Evolutionary conservation across 768 basidiomycete species (phyloP), one percentile per base, ranked within the genome.

Genomic region (Tricholoma flavovirens): DNA sequence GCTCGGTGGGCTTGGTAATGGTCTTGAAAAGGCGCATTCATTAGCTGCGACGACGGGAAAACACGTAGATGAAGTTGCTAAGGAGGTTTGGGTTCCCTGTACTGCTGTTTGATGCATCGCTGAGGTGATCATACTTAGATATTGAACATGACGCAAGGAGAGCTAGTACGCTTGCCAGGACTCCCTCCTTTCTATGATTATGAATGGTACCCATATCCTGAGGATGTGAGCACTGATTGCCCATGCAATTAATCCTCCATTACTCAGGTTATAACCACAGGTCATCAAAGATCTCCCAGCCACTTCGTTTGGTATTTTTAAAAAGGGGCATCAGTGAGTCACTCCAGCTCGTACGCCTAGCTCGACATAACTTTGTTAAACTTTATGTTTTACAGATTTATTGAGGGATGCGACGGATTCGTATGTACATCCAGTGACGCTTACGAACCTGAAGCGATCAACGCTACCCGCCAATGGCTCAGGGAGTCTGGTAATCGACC

Each of bases 131-230:
- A 32, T 35, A 19, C 1, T 36, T 43, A 69, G 67, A 40, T 67
- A 11, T 60, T 57, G 36, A 43, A 50, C 22, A 55, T 33, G 22
- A 59, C 55, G 0, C 54, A 64, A n/a, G 67, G 67, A 5, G 57
- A 17, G 1, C 12, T 67, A 3, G 32, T 67, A 17, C n/a, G 45
- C 9, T 45, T 66, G 14, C 54, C 63, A 19, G 67, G 67, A 4
- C 43, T 68, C 21, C 66, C 62, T 3, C 50, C 62, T 22, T 59
- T 65, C 56, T 62, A 64, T 43, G 64, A 65, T 48, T 57, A 65
- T 45, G 66, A 64, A 38, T 59, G 59, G 24, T 62, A 49, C 33
- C 60, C 64, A 6, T 62, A 46, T 15, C 45, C 45, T 15, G 45
- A 22, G 42, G 42, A 43, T 7, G 24, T 46, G 45, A 66, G 43